These are phyloP conservation scores for Xylariales sp. DNA, from an alignment of 2,329 filamentous ascomycete species.

Conservation along the genomic window DNA sequence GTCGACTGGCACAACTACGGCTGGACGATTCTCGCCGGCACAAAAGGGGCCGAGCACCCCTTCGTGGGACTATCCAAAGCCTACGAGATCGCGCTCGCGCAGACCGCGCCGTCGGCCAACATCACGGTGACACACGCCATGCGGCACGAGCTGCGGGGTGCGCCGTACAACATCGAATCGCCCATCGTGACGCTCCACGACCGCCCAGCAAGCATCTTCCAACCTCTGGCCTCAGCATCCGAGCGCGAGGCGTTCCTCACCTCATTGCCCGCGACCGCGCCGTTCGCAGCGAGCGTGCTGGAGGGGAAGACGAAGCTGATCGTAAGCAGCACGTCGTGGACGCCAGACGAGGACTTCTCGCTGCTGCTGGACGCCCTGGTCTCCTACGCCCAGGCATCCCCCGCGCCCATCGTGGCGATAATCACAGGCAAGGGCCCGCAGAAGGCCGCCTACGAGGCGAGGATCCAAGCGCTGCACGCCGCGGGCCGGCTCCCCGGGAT, in stretches of 20 bases:
- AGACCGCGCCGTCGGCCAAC: conserved; percentile 75
- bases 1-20: conserved; percentile 99
- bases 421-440: conserved; percentile 96
- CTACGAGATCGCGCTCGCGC: conserved; percentile 81
- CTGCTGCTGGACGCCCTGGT: conserved; percentile 86
- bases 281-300: conserved; percentile 69
- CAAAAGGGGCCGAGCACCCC: conserved; percentile 69
- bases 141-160: conserved; percentile 73
- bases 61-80: conserved; percentile 80
- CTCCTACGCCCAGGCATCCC: conserved; percentile 66
- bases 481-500: conserved; percentile 75
- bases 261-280: conserved; percentile 71
- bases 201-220: conserved; percentile 84
- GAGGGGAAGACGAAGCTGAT: conserved; percentile 73
- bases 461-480: conserved; percentile 70
- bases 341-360: conserved; percentile 93
- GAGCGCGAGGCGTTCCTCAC: conserved; percentile 71
- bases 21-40: conserved; percentile 85
- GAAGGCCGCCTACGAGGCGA: conserved; percentile 77
- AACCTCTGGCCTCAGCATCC: conserved; percentile 66
- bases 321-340: conserved; percentile 97
- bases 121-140: conserved; percentile 93
- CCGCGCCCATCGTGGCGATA: conserved; percentile 80
- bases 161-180: conserved; percentile 72
- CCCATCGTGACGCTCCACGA: conserved; percentile 83